Base-by-base conservation (phyloP, 2,329 filamentous ascomycete genomes). In the Neopestalotiopsis rosae region DNA sequence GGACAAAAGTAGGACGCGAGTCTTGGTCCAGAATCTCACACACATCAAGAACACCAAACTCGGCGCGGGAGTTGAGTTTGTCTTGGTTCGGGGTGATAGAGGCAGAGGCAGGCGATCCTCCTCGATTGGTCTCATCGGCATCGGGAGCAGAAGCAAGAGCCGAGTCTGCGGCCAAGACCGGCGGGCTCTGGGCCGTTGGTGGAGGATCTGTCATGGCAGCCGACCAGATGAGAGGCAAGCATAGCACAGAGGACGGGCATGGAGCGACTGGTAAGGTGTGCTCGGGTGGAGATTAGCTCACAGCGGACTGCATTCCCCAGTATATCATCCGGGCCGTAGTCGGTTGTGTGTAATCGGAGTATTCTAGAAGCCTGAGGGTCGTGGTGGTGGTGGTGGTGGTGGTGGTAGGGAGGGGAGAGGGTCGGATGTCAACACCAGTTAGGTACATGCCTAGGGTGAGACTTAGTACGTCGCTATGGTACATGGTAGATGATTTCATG, bases 1-100 rank as follows among this genome's bases (percentile, higher is more conserved):
- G 72, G 34, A 81, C 74, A 69, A 81, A 81, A 13, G 79, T 81
- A 2, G 80, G 80, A 7, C 80, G 77, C 0, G 80, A 79, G 64
- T 81, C 80, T 38, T 78, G 77, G 40, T 81, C 76, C 14, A 81
- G 73, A 38, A 81, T 67, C n/a, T 81, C 78, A 57, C 69, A 71
- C 58, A 79, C 71, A 59, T 57, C 61, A 10, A 77, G 67, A 34
- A 69, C 42, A 63, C 72, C 69, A 40, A 77, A 70, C 49, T 76
- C 74, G n/a, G 72, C 64, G 14, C 69, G 68, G 4, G 71, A 69
- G 49, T 69, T 70, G 28, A 56, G 65, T 52, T 58, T 67, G 49
- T 70, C 69, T 12, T 14, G 40, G 38, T 67, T 65, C 12, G 61
- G 28, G 56, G 20, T 14, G n/a, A 20, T 14, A 24, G 57, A 7